A percentile compares a stretch with the other conserved stretches of the same genome.
These are phyloP conservation scores for Solanum neorickii DNA, from an alignment of 257 asterid species.

Conservation along the genomic window DNA sequence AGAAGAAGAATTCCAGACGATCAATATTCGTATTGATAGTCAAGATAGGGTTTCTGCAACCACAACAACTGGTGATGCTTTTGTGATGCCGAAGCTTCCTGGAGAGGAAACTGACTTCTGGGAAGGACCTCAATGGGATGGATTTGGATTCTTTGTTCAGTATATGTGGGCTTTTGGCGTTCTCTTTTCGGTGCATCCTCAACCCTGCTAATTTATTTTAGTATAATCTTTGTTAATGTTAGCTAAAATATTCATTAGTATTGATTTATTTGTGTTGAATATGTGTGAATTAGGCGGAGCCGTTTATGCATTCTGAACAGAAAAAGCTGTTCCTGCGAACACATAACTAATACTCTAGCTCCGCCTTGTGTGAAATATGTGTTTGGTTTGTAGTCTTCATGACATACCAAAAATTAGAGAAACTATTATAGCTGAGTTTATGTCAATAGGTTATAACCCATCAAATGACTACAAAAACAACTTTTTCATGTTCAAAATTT, in stretches of 20 bases:
- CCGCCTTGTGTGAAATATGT: neutral
- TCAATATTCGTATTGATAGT: neutral
- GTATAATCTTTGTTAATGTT: neutral
- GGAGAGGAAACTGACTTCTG: constrained; percentile 60
- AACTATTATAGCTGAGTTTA: neutral
- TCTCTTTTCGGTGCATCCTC: constrained; percentile 55
- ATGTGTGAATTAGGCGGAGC: neutral
- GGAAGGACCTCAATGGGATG: constrained; percentile 94
- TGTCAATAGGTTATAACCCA: neutral
- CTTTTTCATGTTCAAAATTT: neutral
- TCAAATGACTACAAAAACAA: neutral
- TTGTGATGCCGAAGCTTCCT: constrained; percentile 70
- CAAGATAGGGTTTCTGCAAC: neutral
- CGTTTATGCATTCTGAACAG: neutral
- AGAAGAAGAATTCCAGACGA: constrained; percentile 1
- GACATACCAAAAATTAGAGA: neutral
- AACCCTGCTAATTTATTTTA: neutral
- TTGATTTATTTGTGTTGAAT: neutral
- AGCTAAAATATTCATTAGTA: neutral
- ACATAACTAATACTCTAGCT: neutral
- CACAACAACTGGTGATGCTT: constrained; percentile 38
- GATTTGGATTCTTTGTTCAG: constrained; percentile 74
- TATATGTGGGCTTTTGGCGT: constrained; percentile 95
- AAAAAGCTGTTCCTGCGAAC: neutral
- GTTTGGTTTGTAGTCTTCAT: neutral